Conservation (phyloP, 1,284 basidiomycete genomes). For the Cutaneotrichosporon sp. region DNA sequence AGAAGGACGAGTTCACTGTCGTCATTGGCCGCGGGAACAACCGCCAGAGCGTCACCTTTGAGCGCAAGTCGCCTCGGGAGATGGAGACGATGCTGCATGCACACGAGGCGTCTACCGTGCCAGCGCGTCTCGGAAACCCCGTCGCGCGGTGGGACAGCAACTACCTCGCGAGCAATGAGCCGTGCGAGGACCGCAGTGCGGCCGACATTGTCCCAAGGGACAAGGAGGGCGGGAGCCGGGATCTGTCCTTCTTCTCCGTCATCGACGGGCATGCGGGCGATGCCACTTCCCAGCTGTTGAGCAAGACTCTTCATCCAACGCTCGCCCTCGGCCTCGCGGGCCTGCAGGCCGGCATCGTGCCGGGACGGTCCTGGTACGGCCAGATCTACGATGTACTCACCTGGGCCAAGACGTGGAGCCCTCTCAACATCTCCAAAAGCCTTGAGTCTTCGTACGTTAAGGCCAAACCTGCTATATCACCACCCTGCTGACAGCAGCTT, state of each 20-base stretch:
- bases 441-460: slow-evolving; percentile 35
- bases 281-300: slow-evolving; percentile 79
- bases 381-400: slow-evolving; percentile 24
- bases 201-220: slow-evolving; percentile 60
- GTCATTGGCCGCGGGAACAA: slow-evolving; percentile 9
- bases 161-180: slow-evolving; percentile 74
- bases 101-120: slow-evolving; percentile 23
- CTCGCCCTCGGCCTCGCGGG: slow-evolving; percentile 69
- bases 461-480: not conserved
- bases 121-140: slow-evolving; percentile 32
- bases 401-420: slow-evolving; percentile 28
- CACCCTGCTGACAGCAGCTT: slow-evolving; percentile 31
- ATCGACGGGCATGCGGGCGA: slow-evolving; percentile 89
- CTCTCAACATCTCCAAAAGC: slow-evolving; percentile 26
- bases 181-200: slow-evolving; percentile 81
- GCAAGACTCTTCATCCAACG: slow-evolving; percentile 78
- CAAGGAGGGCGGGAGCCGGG: slow-evolving; percentile 50
- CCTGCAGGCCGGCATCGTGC: slow-evolving; percentile 49
- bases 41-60: slow-evolving; percentile 24
- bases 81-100: slow-evolving; percentile 31
- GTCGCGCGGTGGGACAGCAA: slow-evolving; percentile 64
- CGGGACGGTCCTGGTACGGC: slow-evolving; percentile 16
- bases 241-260: slow-evolving; percentile 76
- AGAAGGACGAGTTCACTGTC: slow-evolving; percentile 13
- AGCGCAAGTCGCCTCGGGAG: slow-evolving; percentile 28